Evolutionary conservation across 768 basidiomycete species (phyloP), one percentile per base, ranked within the genome.

Genomic region (Pleurotus giganteus): DNA sequence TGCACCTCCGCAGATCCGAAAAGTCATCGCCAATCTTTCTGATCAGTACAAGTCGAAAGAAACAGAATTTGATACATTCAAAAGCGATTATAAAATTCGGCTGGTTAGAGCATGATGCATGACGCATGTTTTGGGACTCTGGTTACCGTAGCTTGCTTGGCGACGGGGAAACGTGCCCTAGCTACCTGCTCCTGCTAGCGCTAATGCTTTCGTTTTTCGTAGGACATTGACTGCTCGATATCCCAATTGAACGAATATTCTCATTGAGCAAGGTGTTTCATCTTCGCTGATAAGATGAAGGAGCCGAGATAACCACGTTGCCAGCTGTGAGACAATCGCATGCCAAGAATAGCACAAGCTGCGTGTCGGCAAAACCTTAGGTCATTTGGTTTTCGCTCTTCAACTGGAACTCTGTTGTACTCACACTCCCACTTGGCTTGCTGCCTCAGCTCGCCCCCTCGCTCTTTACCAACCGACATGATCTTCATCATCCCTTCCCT

Each of bases 11-110:
- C 67, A 97, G 91, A 96, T 98, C 59, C 83, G 80, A 57, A 87
- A 86, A 58, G 91, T 94, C 21, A 77, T 98, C 43, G 68, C 84
- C 27, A 88, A 75, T 41, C 78, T 98, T 55, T 76, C 88, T 24
- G 87, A 88, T 58, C 92, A 94, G 71, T 95, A 98, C 77, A 93
- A 91, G 72, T 73, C 79, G 49, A 94, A 91, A 70, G 95, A 94
- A 63, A 79, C 83, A 57, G 91, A 92, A 56, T 86, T 93, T 58
- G 88, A 91, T 62, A 69, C 72, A 24, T 91, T 93, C 74, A 91
- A 89, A 67, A 76, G 74, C 62, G 88, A 92, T 53, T 85, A 90
- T 66, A 83, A 83, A 58, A 88, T 91, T 60, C 83, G 89, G 28
- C 80, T 85, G 15, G 80, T 83, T 24, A 51, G 49, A 37, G 34